These are phyloP conservation scores for Tetradesmus obliquus DNA, from an alignment of 139 green algal genomes.

Conservation along the genomic window DNA sequence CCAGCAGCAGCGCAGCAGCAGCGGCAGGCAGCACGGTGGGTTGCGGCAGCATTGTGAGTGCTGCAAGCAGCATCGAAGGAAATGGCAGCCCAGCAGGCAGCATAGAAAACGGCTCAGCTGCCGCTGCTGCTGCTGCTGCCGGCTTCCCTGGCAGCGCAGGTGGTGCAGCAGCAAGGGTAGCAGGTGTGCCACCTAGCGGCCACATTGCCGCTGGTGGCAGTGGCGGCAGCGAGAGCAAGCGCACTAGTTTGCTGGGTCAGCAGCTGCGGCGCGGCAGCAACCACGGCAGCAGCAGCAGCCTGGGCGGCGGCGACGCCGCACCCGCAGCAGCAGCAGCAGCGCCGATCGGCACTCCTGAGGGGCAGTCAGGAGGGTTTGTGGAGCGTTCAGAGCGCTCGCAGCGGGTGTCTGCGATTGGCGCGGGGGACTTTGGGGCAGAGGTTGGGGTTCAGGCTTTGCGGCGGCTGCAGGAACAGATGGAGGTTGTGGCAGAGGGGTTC, in stretches of 20 bases:
- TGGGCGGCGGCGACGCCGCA: not conserved
- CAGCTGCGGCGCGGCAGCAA: constrained; percentile 12
- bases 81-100: not conserved
- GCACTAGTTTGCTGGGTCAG: constrained; percentile 26
- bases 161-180: not conserved
- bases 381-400: not conserved
- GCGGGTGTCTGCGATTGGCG: not conserved
- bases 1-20: constrained; percentile 32
- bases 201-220: not conserved
- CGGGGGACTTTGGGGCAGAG: constrained; percentile 8
- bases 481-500: constrained; percentile 26
- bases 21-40: constrained; percentile 38
- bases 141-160: not conserved
- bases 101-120: not conserved
- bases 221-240: constrained; percentile 4
- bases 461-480: constrained; percentile 37
- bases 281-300: constrained; percentile 5
- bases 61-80: not conserved
- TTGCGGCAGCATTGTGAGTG: not conserved
- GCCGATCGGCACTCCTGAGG: not conserved
- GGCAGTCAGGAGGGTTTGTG: not conserved
- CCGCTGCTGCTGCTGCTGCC: not conserved
- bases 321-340: constrained; percentile 12
- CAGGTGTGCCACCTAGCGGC: not conserved
- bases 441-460: not conserved